Evolutionary conservation across 2,329 filamentous ascomycete genomes (phyloP), one percentile per base, ranked within the genome.

Genomic region (Ophiobolus disseminans): DNA sequence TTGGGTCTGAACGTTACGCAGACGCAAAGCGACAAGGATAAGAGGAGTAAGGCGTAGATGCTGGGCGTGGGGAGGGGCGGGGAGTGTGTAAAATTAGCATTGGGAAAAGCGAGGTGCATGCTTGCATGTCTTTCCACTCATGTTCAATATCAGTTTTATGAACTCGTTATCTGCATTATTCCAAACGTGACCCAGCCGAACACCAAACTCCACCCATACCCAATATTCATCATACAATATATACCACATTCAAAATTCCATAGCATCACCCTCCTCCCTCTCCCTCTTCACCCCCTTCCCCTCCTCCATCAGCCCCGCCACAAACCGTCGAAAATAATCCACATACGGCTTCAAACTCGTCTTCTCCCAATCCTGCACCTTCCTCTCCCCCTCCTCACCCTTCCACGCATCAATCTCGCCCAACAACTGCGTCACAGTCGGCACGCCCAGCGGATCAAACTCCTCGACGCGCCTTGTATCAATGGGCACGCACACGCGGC

Each of bases 401-500:
- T 85, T 82, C 85, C 90, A 97, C 16, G 82, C 78, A 70, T 99
- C 92, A 63, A 99, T 96, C 76, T 99, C 91, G 4, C 78, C 80
- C 17, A 97, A 76, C 48, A 99, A 77, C 39, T 87, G 80, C 50
- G 89, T 90, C 3, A 97, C 91, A 0, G 91, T 97, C 1, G 94
- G 94, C n/a, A 97, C 93, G 2, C 74, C 78, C 0, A 96, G 78
- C 0, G 94, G 94, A 68, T 97, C 90, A 64, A 99, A 99, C 3
- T 86, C 82, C 39, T 94, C 90, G 0, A 93, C 82, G 4, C 76
- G 80, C 26, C 78, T 77, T 1, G 85, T 83, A 69, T 97, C 90
- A 64, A 99, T 97, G 2, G 94, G 94, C 41, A 99, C 94, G 77
- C 94, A 99, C 5, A 99, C 90, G 45, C 93, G 80, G 1, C 94